These are phyloP conservation scores for Backusella liffmaniae DNA, from an alignment of 192 early-diverging fungal genomes.

Conservation along the genomic window DNA sequence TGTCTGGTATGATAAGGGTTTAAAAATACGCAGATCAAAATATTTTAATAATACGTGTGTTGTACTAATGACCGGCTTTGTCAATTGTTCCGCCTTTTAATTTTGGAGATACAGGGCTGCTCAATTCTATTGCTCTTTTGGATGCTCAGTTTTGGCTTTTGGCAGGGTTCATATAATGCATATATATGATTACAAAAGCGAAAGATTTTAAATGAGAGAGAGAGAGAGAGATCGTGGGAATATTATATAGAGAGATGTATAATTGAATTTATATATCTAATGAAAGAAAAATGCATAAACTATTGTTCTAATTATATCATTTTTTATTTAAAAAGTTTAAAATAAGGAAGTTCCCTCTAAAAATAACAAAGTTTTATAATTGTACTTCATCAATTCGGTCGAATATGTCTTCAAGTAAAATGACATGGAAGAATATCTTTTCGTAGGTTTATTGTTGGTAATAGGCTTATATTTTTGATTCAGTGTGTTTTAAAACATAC, in stretches of 20 bases:
- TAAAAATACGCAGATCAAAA: neutral
- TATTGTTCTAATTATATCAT: no score
- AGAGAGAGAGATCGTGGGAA: no score
- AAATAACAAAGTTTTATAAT: neutral
- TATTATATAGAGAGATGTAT: no score
- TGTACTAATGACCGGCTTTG: no score
- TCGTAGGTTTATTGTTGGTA: neutral
- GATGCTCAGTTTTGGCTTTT: neutral
- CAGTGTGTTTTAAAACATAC: neutral
- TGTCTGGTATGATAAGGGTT: neutral
- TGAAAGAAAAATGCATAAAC: no score
- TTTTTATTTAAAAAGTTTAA: neutral
- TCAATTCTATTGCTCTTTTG: neutral
- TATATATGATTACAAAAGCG: neutral
- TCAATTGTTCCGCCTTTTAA: neutral
- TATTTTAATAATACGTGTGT: neutral
- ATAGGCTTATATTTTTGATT: neutral
- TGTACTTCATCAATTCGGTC: neutral
- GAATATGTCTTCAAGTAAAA: neutral
- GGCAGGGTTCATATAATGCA: neutral
- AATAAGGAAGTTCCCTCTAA: neutral
- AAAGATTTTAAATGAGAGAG: neutral
- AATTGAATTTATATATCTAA: no score
- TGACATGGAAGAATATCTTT: neutral
- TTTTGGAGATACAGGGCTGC: neutral